phyloP scores from a whole-genome alignment of 2,329 filamentous ascomycete genomes.

The Fusarium chaquense region DNA sequence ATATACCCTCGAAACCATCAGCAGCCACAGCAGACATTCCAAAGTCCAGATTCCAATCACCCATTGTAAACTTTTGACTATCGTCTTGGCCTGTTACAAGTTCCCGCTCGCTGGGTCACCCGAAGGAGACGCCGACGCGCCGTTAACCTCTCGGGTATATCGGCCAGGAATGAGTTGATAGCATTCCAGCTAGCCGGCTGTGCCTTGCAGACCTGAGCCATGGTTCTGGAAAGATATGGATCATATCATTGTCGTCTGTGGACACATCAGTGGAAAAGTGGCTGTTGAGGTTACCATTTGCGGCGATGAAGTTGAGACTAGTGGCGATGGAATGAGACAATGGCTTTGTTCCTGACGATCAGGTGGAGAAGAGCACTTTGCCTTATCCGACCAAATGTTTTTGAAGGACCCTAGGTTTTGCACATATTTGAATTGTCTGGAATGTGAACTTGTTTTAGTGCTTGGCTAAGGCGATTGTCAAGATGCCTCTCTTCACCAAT shows the following conservation, averaged over 20 bases:
- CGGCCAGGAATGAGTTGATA: constrained; percentile 4
- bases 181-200: constrained; percentile 22
- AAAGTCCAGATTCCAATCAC: not conserved
- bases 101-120: not conserved
- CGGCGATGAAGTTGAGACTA: not conserved
- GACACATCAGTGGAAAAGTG: constrained; percentile 2
- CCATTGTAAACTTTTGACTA: not conserved
- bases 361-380: not conserved
- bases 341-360: constrained; percentile 25
- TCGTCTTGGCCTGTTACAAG: not conserved
- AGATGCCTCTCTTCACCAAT: too few species aligned
- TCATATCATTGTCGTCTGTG: fast-evolving
- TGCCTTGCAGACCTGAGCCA: not conserved
- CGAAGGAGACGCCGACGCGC: constrained; percentile 6
- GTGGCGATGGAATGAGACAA: constrained; percentile 28
- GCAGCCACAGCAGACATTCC: not conserved
- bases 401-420: not conserved
- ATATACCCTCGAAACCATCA: constrained; percentile 19
- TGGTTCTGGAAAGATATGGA: not conserved
- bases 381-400: not conserved
- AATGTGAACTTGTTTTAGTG: not conserved
- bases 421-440: constrained; percentile 11
- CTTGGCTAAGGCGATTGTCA: not conserved
- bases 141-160: constrained; percentile 27
- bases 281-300: constrained; percentile 21